phyloP scores from a whole-genome alignment of 306 rosid species.

The Leucaena leucocephala region DNA sequence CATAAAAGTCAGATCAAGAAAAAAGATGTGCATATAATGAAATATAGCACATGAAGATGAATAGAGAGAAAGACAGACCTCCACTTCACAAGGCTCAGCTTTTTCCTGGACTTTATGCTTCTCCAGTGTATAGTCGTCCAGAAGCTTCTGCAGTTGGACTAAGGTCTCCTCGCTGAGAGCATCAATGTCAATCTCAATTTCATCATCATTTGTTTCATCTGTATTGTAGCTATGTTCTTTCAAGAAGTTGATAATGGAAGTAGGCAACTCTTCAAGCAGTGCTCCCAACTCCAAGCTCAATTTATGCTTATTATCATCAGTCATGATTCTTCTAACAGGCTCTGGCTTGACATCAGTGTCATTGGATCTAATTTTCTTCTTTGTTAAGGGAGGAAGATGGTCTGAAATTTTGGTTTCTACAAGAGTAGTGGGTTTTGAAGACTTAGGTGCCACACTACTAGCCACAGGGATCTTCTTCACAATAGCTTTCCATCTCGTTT shows the following conservation, averaged over 20 bases:
- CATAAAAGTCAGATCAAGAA: too few species aligned
- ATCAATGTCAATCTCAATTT: background rate
- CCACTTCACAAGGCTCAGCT: background rate
- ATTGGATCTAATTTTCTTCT: constrained; percentile 36
- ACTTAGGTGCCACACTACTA: constrained; percentile 45
- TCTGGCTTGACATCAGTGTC: constrained; percentile 37
- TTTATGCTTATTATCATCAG: background rate
- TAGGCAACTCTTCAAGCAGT: background rate
- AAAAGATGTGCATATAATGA: background rate
- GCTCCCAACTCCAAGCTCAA: background rate
- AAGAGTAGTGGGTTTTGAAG: constrained; percentile 37
- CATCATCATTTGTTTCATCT: background rate
- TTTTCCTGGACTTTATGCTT: background rate
- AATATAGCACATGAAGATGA: background rate
- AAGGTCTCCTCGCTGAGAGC: background rate
- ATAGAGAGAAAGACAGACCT: background rate
- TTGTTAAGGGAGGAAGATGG: constrained; percentile 43
- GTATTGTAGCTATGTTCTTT: background rate
- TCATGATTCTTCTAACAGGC: background rate
- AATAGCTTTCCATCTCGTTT: background rate
- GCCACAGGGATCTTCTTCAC: constrained; percentile 37
- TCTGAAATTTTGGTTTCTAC: constrained; percentile 37
- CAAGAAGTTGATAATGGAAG: background rate
- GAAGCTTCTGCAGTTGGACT: background rate
- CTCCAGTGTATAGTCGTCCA: background rate